phyloP scores from a whole-genome alignment of 352 stramenopile genomes.

The Bremia lactucae region DNA sequence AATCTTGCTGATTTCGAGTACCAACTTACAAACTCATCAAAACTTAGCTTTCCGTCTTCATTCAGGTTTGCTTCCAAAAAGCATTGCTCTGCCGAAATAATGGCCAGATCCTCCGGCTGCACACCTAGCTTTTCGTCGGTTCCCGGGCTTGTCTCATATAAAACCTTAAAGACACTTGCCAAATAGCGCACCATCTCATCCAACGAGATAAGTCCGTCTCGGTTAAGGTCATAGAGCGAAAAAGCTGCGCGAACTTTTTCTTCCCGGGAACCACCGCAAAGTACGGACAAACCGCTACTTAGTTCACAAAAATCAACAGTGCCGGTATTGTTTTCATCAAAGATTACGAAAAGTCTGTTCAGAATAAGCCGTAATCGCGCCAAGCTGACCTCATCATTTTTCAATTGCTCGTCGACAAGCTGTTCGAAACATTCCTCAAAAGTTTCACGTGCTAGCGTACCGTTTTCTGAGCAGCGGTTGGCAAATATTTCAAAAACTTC shows the following conservation, averaged over 20 bases:
- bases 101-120: constrained; percentile 56
- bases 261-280: constrained; percentile 69
- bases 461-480: constrained; percentile 65
- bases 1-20: constrained; percentile 56
- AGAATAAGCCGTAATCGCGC: constrained; percentile 54
- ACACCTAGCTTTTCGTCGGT: constrained; percentile 48
- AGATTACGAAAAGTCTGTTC: constrained; percentile 73
- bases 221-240: constrained; percentile 78
- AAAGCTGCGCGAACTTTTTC: constrained; percentile 84
- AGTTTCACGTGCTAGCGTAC: constrained; percentile 63
- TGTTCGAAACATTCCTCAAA: constrained; percentile 81
- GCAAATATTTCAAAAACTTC: constrained; percentile 85
- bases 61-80: constrained; percentile 80
- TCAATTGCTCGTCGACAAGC: constrained; percentile 73
- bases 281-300: constrained; percentile 65
- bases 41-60: constrained; percentile 67
- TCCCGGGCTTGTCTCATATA: constrained; percentile 71
- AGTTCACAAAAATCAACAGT: constrained; percentile 82
- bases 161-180: constrained; percentile 75
- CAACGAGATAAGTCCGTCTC: constrained; percentile 76
- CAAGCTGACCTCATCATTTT: constrained; percentile 56
- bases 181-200: constrained; percentile 86
- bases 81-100: constrained; percentile 74
- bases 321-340: constrained; percentile 68
- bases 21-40: constrained; percentile 82